Base-by-base conservation (phyloP, 148 eudicot genomes). In the Beta vulgaris region DNA sequence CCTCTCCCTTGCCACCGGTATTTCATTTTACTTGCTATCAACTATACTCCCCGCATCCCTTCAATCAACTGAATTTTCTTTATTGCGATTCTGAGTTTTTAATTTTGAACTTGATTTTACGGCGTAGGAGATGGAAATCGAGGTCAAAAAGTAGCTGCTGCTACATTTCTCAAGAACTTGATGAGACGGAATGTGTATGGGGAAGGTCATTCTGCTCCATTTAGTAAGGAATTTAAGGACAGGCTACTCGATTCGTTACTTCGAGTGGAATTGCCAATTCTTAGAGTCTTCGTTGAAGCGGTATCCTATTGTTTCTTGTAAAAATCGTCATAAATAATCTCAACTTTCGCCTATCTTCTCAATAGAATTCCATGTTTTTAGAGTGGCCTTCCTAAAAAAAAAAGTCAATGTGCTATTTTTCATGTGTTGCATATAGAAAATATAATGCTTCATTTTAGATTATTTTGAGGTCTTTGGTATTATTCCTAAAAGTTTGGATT, bases 161-260 rank as follows among this genome's bases (percentile, higher is more conserved):
- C 96, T 72, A 83, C 96, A 5, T 91, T 86, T 75, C 87, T 91
- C 9, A 91, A 91, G 85, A 89, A 91, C 79, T 87, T 87, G 78
- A 79, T 86, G 44, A 79, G 93, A 66, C 73, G 86, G 42, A 89
- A 72, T 68, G 46, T 79, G 6, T 71, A 73, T 65, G 79, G 71
- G 16, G 79, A 78, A 65, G 70, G 46, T 44, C 75, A 70, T 71
- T 73, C 71, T 62, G 71, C 75, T 6, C 68, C 79, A 36, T 78
- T 84, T 76, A 81, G 84, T 73, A 84, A 82, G 75, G 90, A 89
- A 62, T 91, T 91, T 54, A 86, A 81, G 87, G 87, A 89, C 25
- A 83, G 73, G 28, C 80, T 89, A n/a, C 26, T 91, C 42, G 78
- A 84, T n/a, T 80, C 83, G 57, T 80, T 89, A 81, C 87, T 91